Evolutionary conservation across 371 early-diverging fungal species (phyloP), one percentile per base, ranked within the genome.

Genomic region (Zopfochytrium polystomum): DNA sequence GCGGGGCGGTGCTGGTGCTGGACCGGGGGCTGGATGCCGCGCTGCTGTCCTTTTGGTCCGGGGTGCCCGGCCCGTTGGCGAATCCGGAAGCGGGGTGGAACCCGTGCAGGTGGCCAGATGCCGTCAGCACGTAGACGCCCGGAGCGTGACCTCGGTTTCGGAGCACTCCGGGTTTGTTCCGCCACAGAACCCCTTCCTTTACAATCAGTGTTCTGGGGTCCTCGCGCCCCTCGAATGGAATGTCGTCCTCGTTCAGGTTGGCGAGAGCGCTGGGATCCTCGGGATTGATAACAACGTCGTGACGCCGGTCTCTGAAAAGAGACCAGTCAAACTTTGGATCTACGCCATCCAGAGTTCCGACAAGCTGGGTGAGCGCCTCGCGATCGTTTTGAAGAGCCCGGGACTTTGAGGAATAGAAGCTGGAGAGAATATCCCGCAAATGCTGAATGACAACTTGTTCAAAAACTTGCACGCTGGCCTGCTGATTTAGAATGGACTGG

Each of bases 391-490:
- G 50, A 15, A 31, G 46, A n/a, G 53, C 55, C 43, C 42, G 60
- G 49, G 20, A n/a, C 33, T 47, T 65, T 60, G 58, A 57, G 42
- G 65, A 67, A n/a, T 56, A 58, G 55, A 58, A 76, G 29, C 66
- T 53, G 26, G 71, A 38, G 26, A 79, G 63, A 5, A 67, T 51
- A 1, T 67, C 55, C 7, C 68, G 66, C 20, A 79, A 54, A 51
- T 73, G 71, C 51, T 74, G 73, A 32, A 76, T 61, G n/a, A 75
- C 66, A n/a, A 72, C 71, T 26, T 62, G 46, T 58, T 79, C 79
- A 54, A 76, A 79, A 3, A 68, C 70, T 29, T 73, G 71, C 44
- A 79, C 68, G 53, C 60, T 60, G 7, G 74, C 64, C 50, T 73
- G 70, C 50, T 79, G 79, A 42, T 57, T 43, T 2, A 65, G 55